Conservation (phyloP, 2,329 filamentous ascomycete genomes). For the Fusarium algeriense region DNA sequence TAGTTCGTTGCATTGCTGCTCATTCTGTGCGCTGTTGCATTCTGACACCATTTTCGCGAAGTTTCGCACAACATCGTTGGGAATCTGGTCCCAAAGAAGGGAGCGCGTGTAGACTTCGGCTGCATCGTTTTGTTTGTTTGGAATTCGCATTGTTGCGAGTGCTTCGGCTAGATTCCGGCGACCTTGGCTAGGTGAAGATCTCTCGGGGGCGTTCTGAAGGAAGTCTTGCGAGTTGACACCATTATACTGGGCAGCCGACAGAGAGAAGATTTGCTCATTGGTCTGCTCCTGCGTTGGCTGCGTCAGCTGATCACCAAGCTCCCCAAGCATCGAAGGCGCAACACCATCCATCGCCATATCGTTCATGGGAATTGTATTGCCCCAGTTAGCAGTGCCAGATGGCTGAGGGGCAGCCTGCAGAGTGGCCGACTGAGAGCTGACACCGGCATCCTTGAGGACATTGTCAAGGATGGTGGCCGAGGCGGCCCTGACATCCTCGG, state of each 20-base stretch:
- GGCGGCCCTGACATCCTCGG: slow-evolving; percentile 83
- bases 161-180: slow-evolving; percentile 84
- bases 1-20: slow-evolving; percentile 59
- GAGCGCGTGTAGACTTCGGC: slow-evolving; percentile 94
- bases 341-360: slow-evolving; percentile 54
- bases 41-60: slow-evolving; percentile 93
- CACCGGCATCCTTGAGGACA: slow-evolving; percentile 83
- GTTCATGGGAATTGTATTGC: slow-evolving; percentile 59
- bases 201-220: slow-evolving; percentile 67
- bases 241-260: slow-evolving; percentile 90
- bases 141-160: slow-evolving; percentile 80
- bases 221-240: slow-evolving; percentile 77
- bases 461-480: slow-evolving; percentile 83
- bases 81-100: slow-evolving; percentile 93
- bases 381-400: slow-evolving; percentile 58
- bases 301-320: slow-evolving; percentile 76
- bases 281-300: slow-evolving; percentile 86
- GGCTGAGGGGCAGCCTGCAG: slow-evolving; percentile 65
- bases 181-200: slow-evolving; percentile 67
- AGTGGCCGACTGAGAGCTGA: slow-evolving; percentile 59
- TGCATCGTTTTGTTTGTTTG: slow-evolving; percentile 74
- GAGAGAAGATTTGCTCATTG: slow-evolving; percentile 87
- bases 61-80: slow-evolving; percentile 88
- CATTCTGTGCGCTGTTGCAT: slow-evolving; percentile 65
- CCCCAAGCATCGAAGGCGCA: slow-evolving; percentile 71